Conservation (phyloP, 208 protist species). For the Vickermania spadyakhi region DNA sequence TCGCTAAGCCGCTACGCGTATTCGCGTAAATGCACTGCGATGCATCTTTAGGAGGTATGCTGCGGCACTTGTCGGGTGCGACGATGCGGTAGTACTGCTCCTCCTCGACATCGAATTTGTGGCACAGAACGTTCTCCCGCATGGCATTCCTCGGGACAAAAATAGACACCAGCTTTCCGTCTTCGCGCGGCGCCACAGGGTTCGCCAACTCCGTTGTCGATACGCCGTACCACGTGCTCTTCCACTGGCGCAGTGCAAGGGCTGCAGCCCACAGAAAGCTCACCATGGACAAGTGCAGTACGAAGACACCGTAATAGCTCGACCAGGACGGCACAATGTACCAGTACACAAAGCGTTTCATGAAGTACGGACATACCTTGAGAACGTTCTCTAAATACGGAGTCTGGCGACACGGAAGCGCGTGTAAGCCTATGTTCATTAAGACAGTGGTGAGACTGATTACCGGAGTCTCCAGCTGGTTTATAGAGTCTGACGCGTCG, state of each 20-base stretch:
- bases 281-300: constrained; percentile 44
- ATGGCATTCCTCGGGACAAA: constrained; percentile 21
- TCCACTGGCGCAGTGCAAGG: constrained; percentile 33
- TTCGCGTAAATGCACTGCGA: constrained; percentile 39
- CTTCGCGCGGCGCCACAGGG: constrained; percentile 43
- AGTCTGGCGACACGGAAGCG: constrained; percentile 38
- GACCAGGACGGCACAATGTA: constrained; percentile 34
- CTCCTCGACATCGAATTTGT: constrained; percentile 15
- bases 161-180: constrained; percentile 50
- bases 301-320: constrained; percentile 38
- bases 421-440: constrained; percentile 35
- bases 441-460: constrained; percentile 19
- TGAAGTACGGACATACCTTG: constrained; percentile 4
- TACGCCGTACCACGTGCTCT: constrained; percentile 25
- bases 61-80: constrained; percentile 19
- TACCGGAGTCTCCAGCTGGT: no score
- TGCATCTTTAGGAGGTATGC: neutral
- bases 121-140: constrained; percentile 3
- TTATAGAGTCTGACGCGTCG: neutral
- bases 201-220: constrained; percentile 68
- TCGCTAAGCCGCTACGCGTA: constrained; percentile 21
- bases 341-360: constrained; percentile 17
- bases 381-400: constrained; percentile 5
- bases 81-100: constrained; percentile 27
- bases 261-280: constrained; percentile 7